Percentiles rank a stretch among this genome's conserved stretches.
phyloP scores from a whole-genome alignment of 2,329 filamentous ascomycete genomes.

The Paracoccidioides brasiliensis region DNA sequence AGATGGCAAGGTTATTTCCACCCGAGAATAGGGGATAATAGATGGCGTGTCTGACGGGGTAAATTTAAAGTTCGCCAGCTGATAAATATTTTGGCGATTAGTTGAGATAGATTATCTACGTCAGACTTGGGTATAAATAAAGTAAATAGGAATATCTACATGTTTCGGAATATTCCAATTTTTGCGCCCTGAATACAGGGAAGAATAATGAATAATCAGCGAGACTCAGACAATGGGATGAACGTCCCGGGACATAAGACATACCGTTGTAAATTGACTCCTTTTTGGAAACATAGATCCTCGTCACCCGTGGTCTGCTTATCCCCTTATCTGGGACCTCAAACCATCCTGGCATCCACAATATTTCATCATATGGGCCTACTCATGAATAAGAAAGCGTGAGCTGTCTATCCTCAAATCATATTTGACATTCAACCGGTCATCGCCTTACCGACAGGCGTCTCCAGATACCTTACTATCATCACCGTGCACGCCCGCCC shows the following conservation, averaged over 20 bases:
- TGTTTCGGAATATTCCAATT: slow-evolving; percentile 3
- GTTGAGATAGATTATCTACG: neutral
- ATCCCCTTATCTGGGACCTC: neutral
- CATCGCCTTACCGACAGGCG: neutral
- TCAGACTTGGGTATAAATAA: neutral
- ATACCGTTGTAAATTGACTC: neutral
- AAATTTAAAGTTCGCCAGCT: slow-evolving; percentile 1
- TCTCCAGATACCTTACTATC: slow-evolving; percentile 1
- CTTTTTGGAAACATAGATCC: slow-evolving; percentile 1
- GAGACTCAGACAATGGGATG: neutral
- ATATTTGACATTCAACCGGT: neutral
- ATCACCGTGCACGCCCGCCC: neutral
- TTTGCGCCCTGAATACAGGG: neutral
- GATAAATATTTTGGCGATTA: neutral
- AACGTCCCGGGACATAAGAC: neutral
- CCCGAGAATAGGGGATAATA: neutral
- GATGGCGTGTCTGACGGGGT: neutral
- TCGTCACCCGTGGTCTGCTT: neutral
- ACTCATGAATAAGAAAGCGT: neutral
- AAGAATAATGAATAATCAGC: neutral
- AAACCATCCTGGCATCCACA: neutral
- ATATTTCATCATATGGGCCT: slow-evolving; percentile 2
- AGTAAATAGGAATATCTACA: neutral
- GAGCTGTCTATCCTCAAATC: neutral
- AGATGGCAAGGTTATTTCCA: neutral